Evolutionary conservation across 129 eudicot species (phyloP).

Genomic region (Lonicera japonica): DNA sequence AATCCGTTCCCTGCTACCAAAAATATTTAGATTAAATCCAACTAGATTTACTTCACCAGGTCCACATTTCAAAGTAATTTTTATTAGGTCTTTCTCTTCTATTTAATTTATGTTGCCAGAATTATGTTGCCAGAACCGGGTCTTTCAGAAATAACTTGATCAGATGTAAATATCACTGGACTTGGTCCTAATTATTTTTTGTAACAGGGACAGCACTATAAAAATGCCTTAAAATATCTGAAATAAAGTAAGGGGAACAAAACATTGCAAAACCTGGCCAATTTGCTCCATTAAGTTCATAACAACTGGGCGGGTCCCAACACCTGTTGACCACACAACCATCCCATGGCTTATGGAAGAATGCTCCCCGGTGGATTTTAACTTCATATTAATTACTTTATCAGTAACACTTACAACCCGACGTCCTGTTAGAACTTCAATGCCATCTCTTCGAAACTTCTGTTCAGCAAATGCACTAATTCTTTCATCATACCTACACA

Average conservation of each 20-base stretch:
- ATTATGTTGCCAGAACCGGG: no score
- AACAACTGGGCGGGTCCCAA: conserved; percentile 77
- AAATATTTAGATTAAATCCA: no score
- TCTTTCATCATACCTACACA: conserved; percentile 77
- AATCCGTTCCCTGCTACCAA: no score
- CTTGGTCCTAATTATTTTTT: no score
- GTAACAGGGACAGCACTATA: no score
- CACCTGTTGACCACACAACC: conserved; percentile 97
- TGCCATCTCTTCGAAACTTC: conserved; percentile 86
- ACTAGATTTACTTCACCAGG: no score
- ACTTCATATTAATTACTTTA: conserved; percentile 40
- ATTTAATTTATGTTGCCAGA: no score
- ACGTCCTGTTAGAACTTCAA: conserved; percentile 66
- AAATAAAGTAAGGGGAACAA: conserved; percentile 1
- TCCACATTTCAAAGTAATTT: no score
- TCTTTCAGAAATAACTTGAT: no score
- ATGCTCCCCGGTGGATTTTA: conserved; percentile 48
- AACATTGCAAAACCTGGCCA: conserved; percentile 54
- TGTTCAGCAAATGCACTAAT: conserved; percentile 79
- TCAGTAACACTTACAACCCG: conserved; percentile 68
- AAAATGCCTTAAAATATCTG: no score
- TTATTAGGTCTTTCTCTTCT: no score
- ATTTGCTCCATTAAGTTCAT: conserved; percentile 75
- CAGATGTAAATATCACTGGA: no score
- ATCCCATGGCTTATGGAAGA: conserved; percentile 61